A percentile compares a stretch with the other conserved stretches of the same genome.
Evolutionary conservation across 208 protist species (phyloP).

Genomic region (Crithidia bombi): DNA sequence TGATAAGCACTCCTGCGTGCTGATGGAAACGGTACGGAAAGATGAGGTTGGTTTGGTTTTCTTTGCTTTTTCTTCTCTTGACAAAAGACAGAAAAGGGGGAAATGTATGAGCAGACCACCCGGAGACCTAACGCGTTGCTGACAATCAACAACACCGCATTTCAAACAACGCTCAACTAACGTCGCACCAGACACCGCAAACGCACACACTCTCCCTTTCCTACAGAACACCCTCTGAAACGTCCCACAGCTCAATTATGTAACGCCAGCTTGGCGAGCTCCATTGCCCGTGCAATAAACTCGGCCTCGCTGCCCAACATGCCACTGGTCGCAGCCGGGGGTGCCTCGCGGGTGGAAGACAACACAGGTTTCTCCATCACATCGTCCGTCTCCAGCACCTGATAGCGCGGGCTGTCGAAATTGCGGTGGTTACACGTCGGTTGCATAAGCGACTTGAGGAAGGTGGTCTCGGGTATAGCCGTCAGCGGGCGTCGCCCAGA

Average conservation of each 20-base stretch:
- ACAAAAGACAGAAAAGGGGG: background rate
- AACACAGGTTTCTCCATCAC: slow-evolving; percentile 13
- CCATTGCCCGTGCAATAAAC: slow-evolving; percentile 17
- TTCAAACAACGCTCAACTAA: too few relatives aligned
- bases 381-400: slow-evolving; percentile 18
- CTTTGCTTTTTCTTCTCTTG: background rate
- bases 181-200: too few relatives aligned
- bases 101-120: too few relatives aligned
- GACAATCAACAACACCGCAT: too few relatives aligned
- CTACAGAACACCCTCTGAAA: too few relatives aligned
- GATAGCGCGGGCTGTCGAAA: slow-evolving; percentile 43
- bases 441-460: slow-evolving; percentile 59
- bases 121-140: too few relatives aligned
- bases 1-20: too few relatives aligned
- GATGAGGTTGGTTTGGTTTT: background rate
- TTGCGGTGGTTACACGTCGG: slow-evolving; percentile 49
- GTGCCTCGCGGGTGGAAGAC: background rate
- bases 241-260: background rate
- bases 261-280: slow-evolving; percentile 24
- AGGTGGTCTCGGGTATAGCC: slow-evolving; percentile 31
- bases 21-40: too few relatives aligned
- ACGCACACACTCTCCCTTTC: background rate
- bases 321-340: background rate
- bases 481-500: slow-evolving; percentile 35
- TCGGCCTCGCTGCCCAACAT: background rate